Percentiles rank a stretch among this genome's conserved stretches.
Evolutionary conservation across 140 eudicot species (phyloP).

Genomic region (Artemisia princeps): DNA sequence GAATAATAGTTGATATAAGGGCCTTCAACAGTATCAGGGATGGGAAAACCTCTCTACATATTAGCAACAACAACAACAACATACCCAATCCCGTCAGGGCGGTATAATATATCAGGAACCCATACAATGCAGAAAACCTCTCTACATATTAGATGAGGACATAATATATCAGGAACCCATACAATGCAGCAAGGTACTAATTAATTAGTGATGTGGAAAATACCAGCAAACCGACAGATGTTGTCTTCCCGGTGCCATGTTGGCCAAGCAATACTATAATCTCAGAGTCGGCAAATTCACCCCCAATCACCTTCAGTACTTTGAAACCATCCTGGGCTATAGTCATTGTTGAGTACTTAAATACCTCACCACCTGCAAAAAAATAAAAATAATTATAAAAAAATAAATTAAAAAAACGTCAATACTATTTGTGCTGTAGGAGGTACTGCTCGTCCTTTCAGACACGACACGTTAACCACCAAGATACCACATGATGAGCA

Average conservation of each 20-base stretch:
- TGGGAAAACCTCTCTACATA: constrained; percentile 20
- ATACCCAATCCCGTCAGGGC: too few species aligned
- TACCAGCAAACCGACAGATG: constrained; percentile 43
- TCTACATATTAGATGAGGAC: neutral
- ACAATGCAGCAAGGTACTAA: too few species aligned
- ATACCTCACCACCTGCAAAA: neutral
- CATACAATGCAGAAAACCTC: constrained; percentile 3
- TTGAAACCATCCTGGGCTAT: constrained; percentile 76
- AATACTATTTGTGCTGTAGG: too few species aligned
- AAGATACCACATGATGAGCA: too few species aligned
- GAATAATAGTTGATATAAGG: constrained; percentile 56
- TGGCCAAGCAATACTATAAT: constrained; percentile 89
- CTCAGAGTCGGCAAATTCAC: constrained; percentile 78
- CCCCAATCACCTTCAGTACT: constrained; percentile 59
- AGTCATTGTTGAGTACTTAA: constrained; percentile 60
- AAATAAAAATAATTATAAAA: too few species aligned
- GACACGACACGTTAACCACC: too few species aligned
- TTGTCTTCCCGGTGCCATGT: constrained; percentile 90
- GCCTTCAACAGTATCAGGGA: constrained; percentile 54
- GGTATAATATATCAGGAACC: too few species aligned
- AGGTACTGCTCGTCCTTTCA: too few species aligned
- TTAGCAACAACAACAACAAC: too few species aligned
- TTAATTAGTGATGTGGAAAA: neutral
- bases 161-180: too few species aligned
- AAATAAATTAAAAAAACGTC: neutral